A percentile compares a stretch with the other conserved stretches of the same genome.
Evolutionary conservation across 2,329 filamentous ascomycete genomes (phyloP).

Genomic region (Ceratocystis variospora): DNA sequence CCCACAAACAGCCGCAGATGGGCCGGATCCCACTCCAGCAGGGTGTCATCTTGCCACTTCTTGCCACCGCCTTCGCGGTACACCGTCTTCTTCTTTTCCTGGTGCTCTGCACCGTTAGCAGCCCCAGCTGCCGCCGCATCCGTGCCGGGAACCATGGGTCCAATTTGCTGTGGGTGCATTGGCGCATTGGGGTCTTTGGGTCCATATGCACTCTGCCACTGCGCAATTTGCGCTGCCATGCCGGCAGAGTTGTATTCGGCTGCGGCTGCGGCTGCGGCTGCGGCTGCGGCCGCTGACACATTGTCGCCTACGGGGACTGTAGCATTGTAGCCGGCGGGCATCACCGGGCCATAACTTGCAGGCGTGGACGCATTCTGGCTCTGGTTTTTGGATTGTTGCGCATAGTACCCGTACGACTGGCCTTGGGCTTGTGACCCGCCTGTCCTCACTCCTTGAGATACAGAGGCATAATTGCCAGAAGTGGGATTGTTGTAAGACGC

Average conservation of each 20-base stretch:
- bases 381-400: conserved; percentile 19
- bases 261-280: conserved; percentile 42
- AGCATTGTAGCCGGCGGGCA: background rate
- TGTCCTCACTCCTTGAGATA: background rate
- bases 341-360: conserved; percentile 4
- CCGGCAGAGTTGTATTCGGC: conserved; percentile 52
- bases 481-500: conserved; percentile 24
- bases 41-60: conserved; percentile 74
- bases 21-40: conserved; percentile 90
- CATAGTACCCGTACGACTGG: conserved; percentile 7
- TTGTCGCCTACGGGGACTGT: conserved; percentile 5
- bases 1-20: conserved; percentile 94
- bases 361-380: conserved; percentile 19
- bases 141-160: conserved; percentile 26
- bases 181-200: conserved; percentile 40
- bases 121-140: conserved; percentile 30
- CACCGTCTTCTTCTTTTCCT: conserved; percentile 71
- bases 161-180: conserved; percentile 24
- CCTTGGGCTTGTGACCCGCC: background rate
- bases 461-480: conserved; percentile 24
- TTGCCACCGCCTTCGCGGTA: conserved; percentile 79
- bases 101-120: conserved; percentile 17
- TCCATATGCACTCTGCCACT: conserved; percentile 86
- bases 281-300: background rate
- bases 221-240: conserved; percentile 79